These are phyloP conservation scores for bread wheat (Triticum aestivum) DNA, from an alignment of 176 grass and related monocot genomes.

Conservation along the genomic window DNA sequence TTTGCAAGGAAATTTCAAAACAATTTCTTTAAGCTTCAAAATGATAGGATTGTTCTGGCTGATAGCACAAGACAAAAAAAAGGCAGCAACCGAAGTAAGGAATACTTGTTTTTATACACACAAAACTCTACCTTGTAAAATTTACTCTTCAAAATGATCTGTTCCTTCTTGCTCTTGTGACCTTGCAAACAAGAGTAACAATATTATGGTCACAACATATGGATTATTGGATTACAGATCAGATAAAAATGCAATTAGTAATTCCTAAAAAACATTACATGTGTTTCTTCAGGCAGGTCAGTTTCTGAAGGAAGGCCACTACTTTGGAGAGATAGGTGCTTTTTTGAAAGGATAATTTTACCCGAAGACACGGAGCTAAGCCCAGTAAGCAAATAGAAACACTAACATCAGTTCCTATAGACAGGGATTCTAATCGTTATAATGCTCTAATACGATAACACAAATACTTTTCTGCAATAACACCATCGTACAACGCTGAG, in stretches of 20 bases:
- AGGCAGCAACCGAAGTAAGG: not conserved
- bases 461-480: not conserved
- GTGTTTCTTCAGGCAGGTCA: conserved; percentile 34
- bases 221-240: not conserved
- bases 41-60: not conserved
- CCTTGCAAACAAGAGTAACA: conserved; percentile 6
- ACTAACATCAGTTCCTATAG: not conserved
- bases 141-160: conserved; percentile 88
- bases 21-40: not conserved
- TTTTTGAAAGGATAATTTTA: conserved; percentile 20
- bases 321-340: conserved; percentile 43
- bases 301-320: conserved; percentile 37
- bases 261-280: conserved; percentile 34
- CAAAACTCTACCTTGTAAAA: conserved; percentile 69
- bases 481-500: not conserved
- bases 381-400: not conserved
- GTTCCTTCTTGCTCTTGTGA: conserved; percentile 86
- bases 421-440: not conserved
- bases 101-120: not conserved
- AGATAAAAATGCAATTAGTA: not conserved
- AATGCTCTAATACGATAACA: not conserved
- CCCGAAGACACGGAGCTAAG: conserved; percentile 22
- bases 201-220: conserved; percentile 20
- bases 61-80: not conserved
- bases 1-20: not conserved